Conservation (phyloP, 2,329 filamentous ascomycete genomes). For the Apiospora kogelbergensis region DNA sequence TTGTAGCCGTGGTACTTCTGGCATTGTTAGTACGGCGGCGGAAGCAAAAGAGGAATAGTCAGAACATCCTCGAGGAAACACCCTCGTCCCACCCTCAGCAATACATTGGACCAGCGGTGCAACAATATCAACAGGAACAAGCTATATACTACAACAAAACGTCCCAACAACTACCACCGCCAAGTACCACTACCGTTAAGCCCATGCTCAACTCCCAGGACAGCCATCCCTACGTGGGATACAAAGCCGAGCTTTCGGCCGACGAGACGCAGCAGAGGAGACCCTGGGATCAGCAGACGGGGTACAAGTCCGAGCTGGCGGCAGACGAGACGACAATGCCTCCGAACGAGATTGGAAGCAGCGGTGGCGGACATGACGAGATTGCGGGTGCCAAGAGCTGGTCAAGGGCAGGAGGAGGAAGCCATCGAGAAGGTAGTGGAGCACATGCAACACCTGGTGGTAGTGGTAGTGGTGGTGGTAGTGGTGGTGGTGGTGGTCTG, state of each 20-base stretch:
- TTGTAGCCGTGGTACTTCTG: slow-evolving; percentile 4
- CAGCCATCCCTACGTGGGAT: neutral
- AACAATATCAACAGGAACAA: neutral
- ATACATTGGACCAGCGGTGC: neutral
- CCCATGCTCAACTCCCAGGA: neutral
- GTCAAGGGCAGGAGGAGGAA: neutral
- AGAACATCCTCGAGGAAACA: neutral
- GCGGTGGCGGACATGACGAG: neutral
- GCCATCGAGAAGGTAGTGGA: neutral
- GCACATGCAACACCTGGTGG: neutral
- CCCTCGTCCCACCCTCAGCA: neutral
- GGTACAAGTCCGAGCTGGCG: slow-evolving; percentile 14
- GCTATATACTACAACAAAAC: neutral
- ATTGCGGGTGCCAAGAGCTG: neutral
- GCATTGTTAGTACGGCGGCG: slow-evolving; percentile 6
- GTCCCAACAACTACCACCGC: too few relatives aligned
- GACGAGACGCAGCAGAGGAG: neutral
- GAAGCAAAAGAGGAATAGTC: neutral
- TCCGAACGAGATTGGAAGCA: slow-evolving; percentile 5
- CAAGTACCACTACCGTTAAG: neutral
- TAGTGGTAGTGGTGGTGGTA: too few relatives aligned
- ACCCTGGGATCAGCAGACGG: neutral
- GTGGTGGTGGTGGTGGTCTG: neutral
- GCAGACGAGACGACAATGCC: slow-evolving; percentile 8
- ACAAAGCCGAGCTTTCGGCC: slow-evolving; percentile 6